Conservation (phyloP, 2,329 filamentous ascomycete genomes). For the Didymella exigua region DNA sequence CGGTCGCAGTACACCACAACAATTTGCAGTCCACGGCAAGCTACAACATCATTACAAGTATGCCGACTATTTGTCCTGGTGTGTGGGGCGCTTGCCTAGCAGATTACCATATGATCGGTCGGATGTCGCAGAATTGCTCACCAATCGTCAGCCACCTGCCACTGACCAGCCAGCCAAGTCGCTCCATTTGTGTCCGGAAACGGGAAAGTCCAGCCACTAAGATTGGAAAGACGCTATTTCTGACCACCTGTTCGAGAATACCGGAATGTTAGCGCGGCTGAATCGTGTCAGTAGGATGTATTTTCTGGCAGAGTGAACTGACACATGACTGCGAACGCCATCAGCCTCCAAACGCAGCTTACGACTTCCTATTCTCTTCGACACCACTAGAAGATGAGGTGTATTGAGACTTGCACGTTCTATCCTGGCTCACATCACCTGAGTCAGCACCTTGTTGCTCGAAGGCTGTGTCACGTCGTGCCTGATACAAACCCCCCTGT, state of each 20-base stretch:
- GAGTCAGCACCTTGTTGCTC: conserved; percentile 15
- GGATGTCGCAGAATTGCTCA: conserved; percentile 11
- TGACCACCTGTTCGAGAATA: conserved; percentile 16
- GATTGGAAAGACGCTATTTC: neutral
- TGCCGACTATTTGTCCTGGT: conserved; percentile 2
- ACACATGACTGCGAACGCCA: conserved; percentile 12
- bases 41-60: conserved; percentile 6
- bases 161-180: conserved; percentile 12
- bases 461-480: conserved; percentile 14
- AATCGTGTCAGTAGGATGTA: conserved; percentile 6
- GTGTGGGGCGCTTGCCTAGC: conserved; percentile 6
- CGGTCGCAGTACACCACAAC: conserved; percentile 9
- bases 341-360: conserved; percentile 16
- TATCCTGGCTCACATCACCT: conserved; percentile 8
- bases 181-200: neutral
- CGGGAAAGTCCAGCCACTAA: conserved; percentile 2
- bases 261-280: conserved; percentile 7
- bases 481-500: conserved; percentile 12
- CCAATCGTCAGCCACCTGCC: conserved; percentile 11
- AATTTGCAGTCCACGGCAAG: neutral
- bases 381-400: neutral
- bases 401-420: conserved; percentile 10
- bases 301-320: conserved; percentile 8
- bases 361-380: neutral
- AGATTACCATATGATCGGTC: conserved; percentile 17